phyloP scores from a whole-genome alignment of 129 eudicot species.

The Deinandra increscens region DNA sequence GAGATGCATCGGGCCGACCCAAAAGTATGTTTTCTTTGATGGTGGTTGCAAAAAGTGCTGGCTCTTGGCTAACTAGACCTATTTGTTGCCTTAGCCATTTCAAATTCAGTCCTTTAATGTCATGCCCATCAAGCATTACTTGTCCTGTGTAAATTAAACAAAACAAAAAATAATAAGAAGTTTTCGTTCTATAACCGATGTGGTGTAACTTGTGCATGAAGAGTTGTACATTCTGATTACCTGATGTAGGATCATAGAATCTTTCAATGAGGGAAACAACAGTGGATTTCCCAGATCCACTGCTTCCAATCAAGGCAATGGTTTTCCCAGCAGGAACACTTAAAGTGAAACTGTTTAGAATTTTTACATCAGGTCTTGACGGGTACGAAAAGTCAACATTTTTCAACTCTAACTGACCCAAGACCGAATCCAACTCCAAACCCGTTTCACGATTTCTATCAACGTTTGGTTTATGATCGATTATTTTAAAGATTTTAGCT shows the following conservation, averaged over 20 bases:
- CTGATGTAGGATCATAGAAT: slow-evolving; percentile 92
- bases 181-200: slow-evolving; percentile 3
- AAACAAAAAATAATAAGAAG: slow-evolving; percentile 8
- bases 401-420: slow-evolving; percentile 75
- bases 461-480: slow-evolving; percentile 83
- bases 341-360: slow-evolving; percentile 62
- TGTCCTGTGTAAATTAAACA: slow-evolving; percentile 50
- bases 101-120: slow-evolving; percentile 74
- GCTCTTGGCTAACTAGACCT: slow-evolving; percentile 98
- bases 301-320: slow-evolving; percentile 94
- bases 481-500: slow-evolving; percentile 71
- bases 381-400: slow-evolving; percentile 80
- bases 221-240: slow-evolving; percentile 40
- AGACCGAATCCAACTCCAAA: slow-evolving; percentile 64
- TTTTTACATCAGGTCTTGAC: slow-evolving; percentile 74
- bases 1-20: slow-evolving; percentile 91
- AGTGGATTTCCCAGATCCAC: slow-evolving; percentile 96
- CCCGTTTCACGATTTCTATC: slow-evolving; percentile 65
- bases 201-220: slow-evolving; percentile 13
- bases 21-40: slow-evolving; percentile 91
- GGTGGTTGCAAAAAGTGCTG: slow-evolving; percentile 93
- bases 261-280: slow-evolving; percentile 93
- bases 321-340: slow-evolving; percentile 92
- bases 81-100: slow-evolving; percentile 94
- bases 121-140: slow-evolving; percentile 85